Evolutionary conservation across 2,329 filamentous ascomycete genomes (phyloP).

Genomic region (Colletotrichum sp.): DNA sequence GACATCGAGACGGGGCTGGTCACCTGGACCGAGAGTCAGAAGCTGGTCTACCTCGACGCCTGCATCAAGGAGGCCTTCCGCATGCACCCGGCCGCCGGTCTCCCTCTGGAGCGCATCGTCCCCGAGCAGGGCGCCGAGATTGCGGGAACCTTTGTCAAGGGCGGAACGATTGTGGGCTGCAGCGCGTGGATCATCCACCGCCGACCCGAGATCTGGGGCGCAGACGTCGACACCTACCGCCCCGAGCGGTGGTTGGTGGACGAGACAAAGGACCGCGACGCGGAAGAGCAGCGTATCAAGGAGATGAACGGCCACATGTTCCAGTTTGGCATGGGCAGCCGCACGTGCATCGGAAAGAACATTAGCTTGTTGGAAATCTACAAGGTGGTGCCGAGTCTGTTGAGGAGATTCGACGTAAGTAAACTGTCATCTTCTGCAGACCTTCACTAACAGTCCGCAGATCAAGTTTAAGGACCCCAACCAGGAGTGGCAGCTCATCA

Average conservation of each 20-base stretch:
- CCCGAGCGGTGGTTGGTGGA: slow-evolving; percentile 71
- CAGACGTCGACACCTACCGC: slow-evolving; percentile 67
- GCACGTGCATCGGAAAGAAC: slow-evolving; percentile 75
- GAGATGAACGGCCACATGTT: slow-evolving; percentile 75
- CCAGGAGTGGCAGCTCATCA: slow-evolving; percentile 63
- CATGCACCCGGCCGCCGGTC: slow-evolving; percentile 74
- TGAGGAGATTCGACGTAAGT: slow-evolving; percentile 68
- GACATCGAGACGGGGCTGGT: slow-evolving; percentile 64
- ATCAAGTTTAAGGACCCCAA: slow-evolving; percentile 57
- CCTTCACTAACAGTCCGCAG: slow-evolving; percentile 33
- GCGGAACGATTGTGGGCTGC: slow-evolving; percentile 76
- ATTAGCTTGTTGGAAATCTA: slow-evolving; percentile 68
- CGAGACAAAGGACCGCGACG: slow-evolving; percentile 36
- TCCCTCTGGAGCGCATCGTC: slow-evolving; percentile 76
- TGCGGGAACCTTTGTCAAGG: slow-evolving; percentile 64
- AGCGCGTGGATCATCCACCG: slow-evolving; percentile 79
- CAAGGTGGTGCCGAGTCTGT: slow-evolving; percentile 64
- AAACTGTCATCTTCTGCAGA: not conserved
- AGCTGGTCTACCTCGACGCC: slow-evolving; percentile 77
- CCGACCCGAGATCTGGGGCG: slow-evolving; percentile 69
- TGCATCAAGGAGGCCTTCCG: slow-evolving; percentile 81
- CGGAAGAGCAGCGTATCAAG: slow-evolving; percentile 59
- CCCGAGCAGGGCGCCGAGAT: slow-evolving; percentile 69
- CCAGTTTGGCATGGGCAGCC: slow-evolving; percentile 74
- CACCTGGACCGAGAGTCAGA: slow-evolving; percentile 72